Evolutionary conservation across 2,329 filamentous ascomycete genomes (phyloP).

Genomic region (Colletotrichum magnum): DNA sequence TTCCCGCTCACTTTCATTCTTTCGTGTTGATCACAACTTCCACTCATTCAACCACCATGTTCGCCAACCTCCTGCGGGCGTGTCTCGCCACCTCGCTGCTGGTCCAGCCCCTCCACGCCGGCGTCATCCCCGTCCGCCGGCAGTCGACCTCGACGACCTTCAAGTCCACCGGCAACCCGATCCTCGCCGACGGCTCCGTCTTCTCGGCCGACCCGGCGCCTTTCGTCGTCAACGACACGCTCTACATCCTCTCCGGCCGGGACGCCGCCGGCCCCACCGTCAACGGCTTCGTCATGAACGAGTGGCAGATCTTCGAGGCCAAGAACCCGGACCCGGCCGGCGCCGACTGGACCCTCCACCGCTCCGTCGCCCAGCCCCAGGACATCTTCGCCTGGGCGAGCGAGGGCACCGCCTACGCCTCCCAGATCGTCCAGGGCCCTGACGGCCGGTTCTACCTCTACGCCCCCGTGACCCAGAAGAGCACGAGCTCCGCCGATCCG

Average conservation of each 20-base stretch:
- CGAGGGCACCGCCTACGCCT: slow-evolving; percentile 52
- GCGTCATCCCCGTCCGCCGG: slow-evolving; percentile 25
- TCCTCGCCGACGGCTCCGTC: slow-evolving; percentile 53
- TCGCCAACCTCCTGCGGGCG: slow-evolving; percentile 21
- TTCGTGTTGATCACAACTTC: not conserved
- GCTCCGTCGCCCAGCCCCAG: slow-evolving; percentile 48
- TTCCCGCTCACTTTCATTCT: not conserved
- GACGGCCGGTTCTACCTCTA: slow-evolving; percentile 55
- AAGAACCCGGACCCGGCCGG: slow-evolving; percentile 48
- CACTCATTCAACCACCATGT: slow-evolving; percentile 12
- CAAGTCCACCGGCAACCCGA: slow-evolving; percentile 52
- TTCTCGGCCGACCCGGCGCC: slow-evolving; percentile 57
- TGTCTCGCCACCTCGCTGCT: slow-evolving; percentile 27
- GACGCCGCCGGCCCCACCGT: slow-evolving; percentile 48
- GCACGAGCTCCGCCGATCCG: slow-evolving; percentile 46
- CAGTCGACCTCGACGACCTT: slow-evolving; percentile 43
- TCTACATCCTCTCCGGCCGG: slow-evolving; percentile 54
- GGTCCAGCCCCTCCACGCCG: slow-evolving; percentile 25
- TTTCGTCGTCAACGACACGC: slow-evolving; percentile 52
- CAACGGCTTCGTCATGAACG: slow-evolving; percentile 53
- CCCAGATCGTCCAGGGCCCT: slow-evolving; percentile 51
- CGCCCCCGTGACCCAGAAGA: slow-evolving; percentile 50
- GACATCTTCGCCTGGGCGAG: slow-evolving; percentile 52
- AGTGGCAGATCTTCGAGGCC: slow-evolving; percentile 54
- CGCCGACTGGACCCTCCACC: slow-evolving; percentile 51